Evolutionary conservation across 192 early-diverging fungal genomes (phyloP), one percentile per base, ranked within the genome.

Genomic region (Rhizophagus sp.): DNA sequence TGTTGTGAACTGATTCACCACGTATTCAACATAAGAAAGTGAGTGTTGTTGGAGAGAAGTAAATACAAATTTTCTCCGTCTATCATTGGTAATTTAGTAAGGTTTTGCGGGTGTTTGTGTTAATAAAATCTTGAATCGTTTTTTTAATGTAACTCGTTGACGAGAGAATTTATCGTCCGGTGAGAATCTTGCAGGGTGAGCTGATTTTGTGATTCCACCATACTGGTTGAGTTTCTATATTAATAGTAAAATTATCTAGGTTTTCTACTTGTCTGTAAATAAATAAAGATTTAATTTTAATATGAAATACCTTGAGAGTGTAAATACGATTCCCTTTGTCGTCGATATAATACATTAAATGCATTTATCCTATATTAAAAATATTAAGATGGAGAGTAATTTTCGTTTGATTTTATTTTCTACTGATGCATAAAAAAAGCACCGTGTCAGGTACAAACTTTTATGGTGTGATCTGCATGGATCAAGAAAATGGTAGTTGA

Each of bases 121-220:
- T 41, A 90, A 92, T 68, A 99, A 89, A 57, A 98, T 83, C 39
- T 95, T 94, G 83, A 95, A 98, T 75, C 98, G 93, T 77, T 93
- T 95, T 92, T 99, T 99, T 82, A 99, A 89, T 30, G 95, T 97
- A 25, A 99, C 96, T 79, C 98, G 93, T 85, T 99, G 96, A 81
- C 96, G 94, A 71, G 96, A 98, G 89, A 92, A 99, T 89, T 98
- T 97, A 92, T 99, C 98, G 85, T 99, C 97, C 68, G 98, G 98
- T 36, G 98, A 99, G 89, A 99, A 99, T 69, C 97, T 95, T 27
- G 98, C 97, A 57, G 98, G 98, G 83, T 99, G 98, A 49, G 98
- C 98, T n/a, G 96, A 96, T 85, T 96, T 96, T 74, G 98, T 99
- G 81, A 94, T 88, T 75, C 89, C 84, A 64, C 97, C 97, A 50